Evolutionary conservation across 2,329 filamentous ascomycete species (phyloP).

Genomic region (Alternaria hordeiaustralica): DNA sequence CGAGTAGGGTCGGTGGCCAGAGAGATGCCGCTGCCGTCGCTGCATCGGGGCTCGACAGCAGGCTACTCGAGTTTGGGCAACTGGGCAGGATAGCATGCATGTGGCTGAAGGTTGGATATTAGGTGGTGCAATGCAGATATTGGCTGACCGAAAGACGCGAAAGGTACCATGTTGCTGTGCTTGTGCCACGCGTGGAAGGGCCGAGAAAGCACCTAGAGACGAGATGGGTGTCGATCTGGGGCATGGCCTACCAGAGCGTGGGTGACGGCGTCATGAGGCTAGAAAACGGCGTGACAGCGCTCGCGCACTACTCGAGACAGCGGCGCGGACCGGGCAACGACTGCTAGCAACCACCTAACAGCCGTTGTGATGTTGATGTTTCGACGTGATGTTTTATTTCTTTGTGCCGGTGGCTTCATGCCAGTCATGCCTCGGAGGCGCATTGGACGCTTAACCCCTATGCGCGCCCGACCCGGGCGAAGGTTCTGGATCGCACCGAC

Average conservation of each 20-base stretch:
- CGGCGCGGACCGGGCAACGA: constrained; percentile 23
- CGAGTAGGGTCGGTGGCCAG: constrained; percentile 18
- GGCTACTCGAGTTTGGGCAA: constrained; percentile 5
- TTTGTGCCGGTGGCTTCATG: not conserved
- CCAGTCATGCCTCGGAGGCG: not conserved
- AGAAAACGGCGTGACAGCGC: not conserved
- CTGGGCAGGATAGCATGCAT: not conserved
- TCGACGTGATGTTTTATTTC: not conserved
- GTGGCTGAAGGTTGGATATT: not conserved
- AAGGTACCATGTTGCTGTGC: not conserved
- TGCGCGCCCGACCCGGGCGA: not conserved
- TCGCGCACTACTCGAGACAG: constrained; percentile 9
- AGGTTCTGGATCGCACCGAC: constrained; percentile 4
- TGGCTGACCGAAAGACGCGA: not conserved
- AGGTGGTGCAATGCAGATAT: not conserved
- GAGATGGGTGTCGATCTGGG: not conserved
- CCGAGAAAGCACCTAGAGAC: not conserved
- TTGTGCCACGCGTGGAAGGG: constrained; percentile 6
- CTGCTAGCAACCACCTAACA: constrained; percentile 7
- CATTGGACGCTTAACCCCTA: not conserved
- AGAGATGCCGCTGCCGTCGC: constrained; percentile 8
- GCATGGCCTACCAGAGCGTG: not conserved
- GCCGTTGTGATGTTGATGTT: constrained; percentile 1
- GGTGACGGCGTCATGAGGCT: not conserved
- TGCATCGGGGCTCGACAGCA: constrained; percentile 15